A percentile compares a stretch with the other conserved stretches of the same genome.
Evolutionary conservation across 148 eudicot genomes (phyloP).

Genomic region (Rhododendron mucronatum): DNA sequence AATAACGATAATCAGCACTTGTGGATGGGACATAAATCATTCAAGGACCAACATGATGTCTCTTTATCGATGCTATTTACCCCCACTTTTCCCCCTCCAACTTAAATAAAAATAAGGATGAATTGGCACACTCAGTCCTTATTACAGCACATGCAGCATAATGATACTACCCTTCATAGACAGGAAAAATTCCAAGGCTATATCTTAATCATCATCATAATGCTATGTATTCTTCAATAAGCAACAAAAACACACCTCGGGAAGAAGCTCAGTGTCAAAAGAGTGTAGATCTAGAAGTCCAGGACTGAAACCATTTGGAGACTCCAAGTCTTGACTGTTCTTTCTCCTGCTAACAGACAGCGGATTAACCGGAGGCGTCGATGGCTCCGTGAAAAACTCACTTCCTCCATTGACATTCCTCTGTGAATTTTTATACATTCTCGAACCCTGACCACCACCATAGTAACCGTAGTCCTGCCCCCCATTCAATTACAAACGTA

Average conservation of each 20-base stretch:
- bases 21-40: neutral
- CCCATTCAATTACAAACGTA: neutral
- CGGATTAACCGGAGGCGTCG: slow-evolving; percentile 57
- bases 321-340: slow-evolving; percentile 56
- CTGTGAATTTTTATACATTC: slow-evolving; percentile 43
- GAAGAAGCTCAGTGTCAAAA: slow-evolving; percentile 76
- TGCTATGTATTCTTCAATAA: neutral
- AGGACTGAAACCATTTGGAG: slow-evolving; percentile 64
- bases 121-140: neutral
- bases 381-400: slow-evolving; percentile 52
- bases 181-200: neutral
- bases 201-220: neutral
- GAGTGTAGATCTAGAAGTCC: slow-evolving; percentile 94
- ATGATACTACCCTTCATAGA: neutral
- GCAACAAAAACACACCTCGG: slow-evolving; percentile 50
- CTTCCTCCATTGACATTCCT: slow-evolving; percentile 45
- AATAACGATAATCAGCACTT: neutral
- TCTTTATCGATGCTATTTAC: neutral
- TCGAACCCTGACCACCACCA: slow-evolving; percentile 64
- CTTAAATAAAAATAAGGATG: neutral
- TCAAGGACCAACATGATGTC: neutral
- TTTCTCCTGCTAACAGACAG: slow-evolving; percentile 38
- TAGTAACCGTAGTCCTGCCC: slow-evolving; percentile 68
- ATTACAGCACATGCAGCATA: neutral
- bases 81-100: neutral